These are phyloP conservation scores for Cerioporus squamosus DNA, from an alignment of 1,284 basidiomycete genomes.

Conservation along the genomic window DNA sequence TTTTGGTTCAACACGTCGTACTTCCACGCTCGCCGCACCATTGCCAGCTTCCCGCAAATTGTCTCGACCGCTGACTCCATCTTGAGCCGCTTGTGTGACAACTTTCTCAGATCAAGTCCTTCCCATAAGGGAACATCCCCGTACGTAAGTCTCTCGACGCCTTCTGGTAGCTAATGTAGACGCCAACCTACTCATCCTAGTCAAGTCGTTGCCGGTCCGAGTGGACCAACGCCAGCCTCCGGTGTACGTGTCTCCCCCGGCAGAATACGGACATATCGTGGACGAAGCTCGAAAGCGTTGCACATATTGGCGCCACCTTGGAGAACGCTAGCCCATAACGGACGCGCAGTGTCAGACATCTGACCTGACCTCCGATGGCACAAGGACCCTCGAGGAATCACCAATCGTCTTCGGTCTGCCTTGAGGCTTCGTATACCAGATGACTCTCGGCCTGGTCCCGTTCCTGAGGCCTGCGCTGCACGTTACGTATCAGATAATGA, in stretches of 20 bases:
- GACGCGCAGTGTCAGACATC: background rate
- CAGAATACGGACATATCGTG: background rate
- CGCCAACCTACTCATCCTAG: background rate
- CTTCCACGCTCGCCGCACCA: background rate
- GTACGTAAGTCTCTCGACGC: slow-evolving; percentile 15
- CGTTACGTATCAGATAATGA: no score
- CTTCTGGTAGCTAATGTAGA: background rate
- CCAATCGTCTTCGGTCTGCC: slow-evolving; percentile 2
- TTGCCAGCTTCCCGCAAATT: background rate
- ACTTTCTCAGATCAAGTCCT: slow-evolving; percentile 1
- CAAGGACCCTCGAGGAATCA: background rate
- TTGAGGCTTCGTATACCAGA: slow-evolving; percentile 5
- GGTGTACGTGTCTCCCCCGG: background rate
- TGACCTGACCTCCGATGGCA: slow-evolving; percentile 2
- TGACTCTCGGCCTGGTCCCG: background rate
- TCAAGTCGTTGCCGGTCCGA: background rate
- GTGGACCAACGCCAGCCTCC: background rate
- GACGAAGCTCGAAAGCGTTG: background rate
- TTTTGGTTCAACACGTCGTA: background rate
- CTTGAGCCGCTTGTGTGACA: slow-evolving; percentile 18
- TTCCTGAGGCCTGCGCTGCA: no score
- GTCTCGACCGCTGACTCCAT: no score
- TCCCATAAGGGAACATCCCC: slow-evolving; percentile 6
- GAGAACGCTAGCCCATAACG: background rate
- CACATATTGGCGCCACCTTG: background rate